phyloP scores from a whole-genome alignment of 257 asterid species.

The Nicotiana paniculata region DNA sequence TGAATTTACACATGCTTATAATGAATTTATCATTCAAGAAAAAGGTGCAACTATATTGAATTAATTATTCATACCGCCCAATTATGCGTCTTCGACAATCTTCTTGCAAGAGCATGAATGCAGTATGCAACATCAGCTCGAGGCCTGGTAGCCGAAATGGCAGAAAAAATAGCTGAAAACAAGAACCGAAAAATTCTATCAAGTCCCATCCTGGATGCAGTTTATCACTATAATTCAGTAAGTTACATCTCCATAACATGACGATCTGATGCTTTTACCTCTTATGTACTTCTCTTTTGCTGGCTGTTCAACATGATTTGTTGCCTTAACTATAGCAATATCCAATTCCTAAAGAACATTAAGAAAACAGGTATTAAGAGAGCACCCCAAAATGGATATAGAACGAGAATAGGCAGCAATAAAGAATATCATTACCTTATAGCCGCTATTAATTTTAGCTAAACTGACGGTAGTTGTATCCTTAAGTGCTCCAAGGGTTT shows the following conservation, averaged over 20 bases:
- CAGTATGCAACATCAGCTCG: conserved; percentile 99
- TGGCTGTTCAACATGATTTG: conserved; percentile 95
- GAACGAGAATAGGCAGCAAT: background rate
- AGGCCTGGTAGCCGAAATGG: conserved; percentile 87
- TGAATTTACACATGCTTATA: background rate
- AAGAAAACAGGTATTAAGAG: background rate
- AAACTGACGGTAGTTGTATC: conserved; percentile 92
- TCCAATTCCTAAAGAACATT: conserved; percentile 63
- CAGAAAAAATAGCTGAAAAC: conserved; percentile 77
- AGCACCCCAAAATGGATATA: background rate
- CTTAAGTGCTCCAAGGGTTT: conserved; percentile 93
- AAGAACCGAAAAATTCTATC: conserved; percentile 14
- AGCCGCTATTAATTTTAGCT: conserved; percentile 89
- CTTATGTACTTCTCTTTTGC: conserved; percentile 87
- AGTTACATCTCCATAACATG: background rate
- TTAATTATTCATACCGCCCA: conserved; percentile 75
- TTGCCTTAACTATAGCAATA: conserved; percentile 95
- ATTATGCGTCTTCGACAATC: conserved; percentile 83
- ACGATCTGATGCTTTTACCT: conserved; percentile 38
- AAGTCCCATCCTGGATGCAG: conserved; percentile 8
- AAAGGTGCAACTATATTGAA: background rate
- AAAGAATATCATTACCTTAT: conserved; percentile 52
- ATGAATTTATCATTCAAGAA: background rate
- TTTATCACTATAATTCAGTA: conserved; percentile 1
- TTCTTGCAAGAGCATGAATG: conserved; percentile 90